phyloP scores from a whole-genome alignment of 192 early-diverging fungal genomes.

The Thamnidium elegans region DNA sequence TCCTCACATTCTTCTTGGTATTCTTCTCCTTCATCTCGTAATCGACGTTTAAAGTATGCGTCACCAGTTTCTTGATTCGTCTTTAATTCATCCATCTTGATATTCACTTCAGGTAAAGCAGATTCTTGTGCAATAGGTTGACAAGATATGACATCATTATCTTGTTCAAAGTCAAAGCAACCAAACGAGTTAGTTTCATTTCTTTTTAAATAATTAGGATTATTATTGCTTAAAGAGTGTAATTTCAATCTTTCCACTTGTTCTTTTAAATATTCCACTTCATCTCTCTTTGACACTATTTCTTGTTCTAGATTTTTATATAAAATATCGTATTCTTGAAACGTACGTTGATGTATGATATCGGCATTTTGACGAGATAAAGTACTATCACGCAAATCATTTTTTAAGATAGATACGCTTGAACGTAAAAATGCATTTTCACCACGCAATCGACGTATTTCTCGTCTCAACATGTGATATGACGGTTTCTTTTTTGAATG shows the following conservation, averaged over 20 bases:
- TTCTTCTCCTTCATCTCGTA: background rate
- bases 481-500: slow-evolving; percentile 14
- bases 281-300: slow-evolving; percentile 18
- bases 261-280: slow-evolving; percentile 21
- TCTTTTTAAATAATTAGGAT: background rate
- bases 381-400: slow-evolving; percentile 22
- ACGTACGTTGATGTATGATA: slow-evolving; percentile 23
- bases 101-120: slow-evolving; percentile 17
- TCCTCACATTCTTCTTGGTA: slow-evolving; percentile 26
- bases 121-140: slow-evolving; percentile 18
- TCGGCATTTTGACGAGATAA: slow-evolving; percentile 28
- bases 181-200: background rate
- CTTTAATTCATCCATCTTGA: background rate
- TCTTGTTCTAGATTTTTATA: slow-evolving; percentile 17
- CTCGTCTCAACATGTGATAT: slow-evolving; percentile 20
- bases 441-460: slow-evolving; percentile 28
- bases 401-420: slow-evolving; percentile 23
- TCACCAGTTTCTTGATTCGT: background rate
- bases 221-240: background rate
- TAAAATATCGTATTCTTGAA: slow-evolving; percentile 15
- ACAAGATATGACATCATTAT: background rate
- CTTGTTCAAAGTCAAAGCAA: too few species aligned
- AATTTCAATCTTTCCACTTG: slow-evolving; percentile 14
- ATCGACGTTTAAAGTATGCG: background rate
- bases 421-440: slow-evolving; percentile 28